phyloP scores from a whole-genome alignment of 1,284 basidiomycete species.

The Irpex sp. region DNA sequence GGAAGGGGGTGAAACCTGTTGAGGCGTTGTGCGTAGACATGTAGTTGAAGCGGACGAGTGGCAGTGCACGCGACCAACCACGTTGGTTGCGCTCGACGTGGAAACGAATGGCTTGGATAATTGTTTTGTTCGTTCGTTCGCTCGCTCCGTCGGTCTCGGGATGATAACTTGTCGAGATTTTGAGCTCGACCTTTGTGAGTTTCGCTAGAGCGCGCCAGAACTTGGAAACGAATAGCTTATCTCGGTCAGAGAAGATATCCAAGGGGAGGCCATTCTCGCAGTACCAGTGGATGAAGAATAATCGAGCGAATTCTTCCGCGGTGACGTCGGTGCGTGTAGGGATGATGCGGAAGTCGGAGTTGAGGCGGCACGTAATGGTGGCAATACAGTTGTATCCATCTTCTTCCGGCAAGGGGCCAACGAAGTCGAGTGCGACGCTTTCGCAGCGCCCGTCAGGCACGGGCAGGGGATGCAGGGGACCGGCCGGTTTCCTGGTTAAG shows the following conservation, averaged over 20 bases:
- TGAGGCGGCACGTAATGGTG: conserved; percentile 31
- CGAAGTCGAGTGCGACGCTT: conserved; percentile 33
- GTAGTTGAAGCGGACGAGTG: conserved; percentile 33
- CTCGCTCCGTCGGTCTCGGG: conserved; percentile 40
- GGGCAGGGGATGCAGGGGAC: conserved; percentile 21
- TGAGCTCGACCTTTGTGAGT: conserved; percentile 30
- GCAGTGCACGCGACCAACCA: conserved; percentile 37
- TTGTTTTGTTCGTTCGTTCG: conserved; percentile 34
- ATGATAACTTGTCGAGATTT: conserved; percentile 41
- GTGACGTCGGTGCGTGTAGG: conserved; percentile 26
- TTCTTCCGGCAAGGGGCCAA: conserved; percentile 31
- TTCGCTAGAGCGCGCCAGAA: conserved; percentile 37
- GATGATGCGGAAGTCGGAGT: conserved; percentile 28
- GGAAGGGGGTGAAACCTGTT: conserved; percentile 34
- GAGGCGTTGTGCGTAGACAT: conserved; percentile 33
- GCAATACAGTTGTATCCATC: conserved; percentile 27
- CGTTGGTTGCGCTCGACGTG: conserved; percentile 36
- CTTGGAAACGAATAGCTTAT: conserved; percentile 36
- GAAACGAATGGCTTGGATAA: conserved; percentile 33
- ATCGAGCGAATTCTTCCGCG: conserved; percentile 34
- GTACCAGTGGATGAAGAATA: conserved; percentile 34
- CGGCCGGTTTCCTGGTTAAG: conserved; percentile 8
- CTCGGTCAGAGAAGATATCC: conserved; percentile 38
- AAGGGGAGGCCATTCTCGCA: conserved; percentile 37
- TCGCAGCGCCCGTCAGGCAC: conserved; percentile 26